Base-by-base conservation (phyloP, 306 rosid species). In the Malus orientalis region DNA sequence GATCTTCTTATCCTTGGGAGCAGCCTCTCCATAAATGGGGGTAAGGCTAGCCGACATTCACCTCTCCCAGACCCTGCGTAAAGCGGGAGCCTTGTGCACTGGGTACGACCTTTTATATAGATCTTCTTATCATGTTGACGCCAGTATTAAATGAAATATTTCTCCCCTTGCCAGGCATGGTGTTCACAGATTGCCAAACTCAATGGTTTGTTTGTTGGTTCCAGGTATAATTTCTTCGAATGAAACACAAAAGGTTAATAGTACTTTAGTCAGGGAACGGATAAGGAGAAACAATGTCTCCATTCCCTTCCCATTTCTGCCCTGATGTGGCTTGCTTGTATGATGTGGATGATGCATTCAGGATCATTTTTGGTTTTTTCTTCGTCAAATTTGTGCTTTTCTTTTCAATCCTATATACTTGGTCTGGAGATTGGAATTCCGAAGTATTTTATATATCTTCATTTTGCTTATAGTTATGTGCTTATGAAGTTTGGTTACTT, bases 151-250 rank as follows among this genome's bases (percentile, higher is more conserved):
- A 73, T 74, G 45, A 20, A 55, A 60, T 75, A 75, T 75, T 85
- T 71, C 73, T 78, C 63, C 73, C 27, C 77, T 59, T 86, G 67
- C 63, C 85, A 96, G 99, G 96, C 98, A 96, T 72, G 99, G 99
- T 73, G 87, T 92, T 82, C 99, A 91, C 87, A 88, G 33, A 85
- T 88, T 96, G 76, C 98, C 97, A 22, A 91, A 85, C 82, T 89
- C 99, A 1, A 33, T 96, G 91, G 96, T 96, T 81, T 95, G 91
- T 88, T 88, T 95, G 78, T 86, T 95, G 71, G 84, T 95, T 82
- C 99, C 99, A 89, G 97, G 99, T 95, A 89, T 66, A 49, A 12
- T 76, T 82, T 71, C 4, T n/a, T 20, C 1, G 8, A 25, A 67
- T 20, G 25, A 23, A 62, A 63, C 64, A 20, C n/a, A 61, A 14